Evolutionary conservation across 129 eudicot species (phyloP).

Genomic region (Arctium minus): DNA sequence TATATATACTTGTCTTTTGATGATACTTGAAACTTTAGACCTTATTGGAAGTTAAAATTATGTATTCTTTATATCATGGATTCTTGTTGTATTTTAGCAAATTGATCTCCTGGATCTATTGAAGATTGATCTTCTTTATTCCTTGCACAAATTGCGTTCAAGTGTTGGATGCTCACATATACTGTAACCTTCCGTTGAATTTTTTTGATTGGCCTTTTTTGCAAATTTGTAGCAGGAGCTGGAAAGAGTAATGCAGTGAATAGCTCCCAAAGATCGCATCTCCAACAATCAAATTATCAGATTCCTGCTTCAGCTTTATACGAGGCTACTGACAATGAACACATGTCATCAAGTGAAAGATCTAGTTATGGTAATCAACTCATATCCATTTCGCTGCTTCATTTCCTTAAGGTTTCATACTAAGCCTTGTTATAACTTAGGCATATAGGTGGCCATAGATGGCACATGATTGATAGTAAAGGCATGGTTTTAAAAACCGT

Average conservation of each 20-base stretch:
- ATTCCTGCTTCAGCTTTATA: slow-evolving; percentile 68
- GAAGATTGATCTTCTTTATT: neutral
- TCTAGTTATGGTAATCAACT: slow-evolving; percentile 25
- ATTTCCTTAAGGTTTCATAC: neutral
- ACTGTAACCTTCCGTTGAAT: neutral
- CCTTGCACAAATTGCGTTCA: neutral
- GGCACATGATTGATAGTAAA: neutral
- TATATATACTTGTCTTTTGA: neutral
- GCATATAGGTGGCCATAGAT: neutral
- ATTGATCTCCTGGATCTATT: neutral
- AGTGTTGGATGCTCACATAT: neutral
- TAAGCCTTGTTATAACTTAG: neutral
- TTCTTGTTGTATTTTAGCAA: neutral
- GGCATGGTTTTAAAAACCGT: too few species aligned
- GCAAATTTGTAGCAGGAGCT: neutral
- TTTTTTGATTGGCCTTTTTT: neutral
- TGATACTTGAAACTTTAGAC: neutral
- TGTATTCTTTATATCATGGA: neutral
- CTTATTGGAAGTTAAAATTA: neutral
- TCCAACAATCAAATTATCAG: slow-evolving; percentile 48
- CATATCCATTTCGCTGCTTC: neutral
- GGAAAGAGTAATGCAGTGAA: neutral
- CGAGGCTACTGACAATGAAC: slow-evolving; percentile 40
- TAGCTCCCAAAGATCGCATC: slow-evolving; percentile 30
- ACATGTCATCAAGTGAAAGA: slow-evolving; percentile 31